Evolutionary conservation across 192 early-diverging fungal genomes (phyloP).

Genomic region (Rhizoclosmatium globosum): DNA sequence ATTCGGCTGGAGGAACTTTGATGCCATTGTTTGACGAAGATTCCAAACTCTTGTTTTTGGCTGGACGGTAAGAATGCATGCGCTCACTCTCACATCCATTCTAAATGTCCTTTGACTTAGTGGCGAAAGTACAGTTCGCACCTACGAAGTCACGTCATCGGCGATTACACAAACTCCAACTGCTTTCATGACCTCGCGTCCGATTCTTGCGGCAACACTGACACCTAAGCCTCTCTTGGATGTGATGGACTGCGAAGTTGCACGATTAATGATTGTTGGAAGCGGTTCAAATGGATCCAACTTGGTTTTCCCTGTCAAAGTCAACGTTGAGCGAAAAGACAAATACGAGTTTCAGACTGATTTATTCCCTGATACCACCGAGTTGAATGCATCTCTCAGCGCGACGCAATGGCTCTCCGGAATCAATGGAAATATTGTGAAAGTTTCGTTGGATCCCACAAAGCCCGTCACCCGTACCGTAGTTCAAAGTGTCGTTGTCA

Average conservation of each 20-base stretch:
- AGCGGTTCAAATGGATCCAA: constrained; percentile 46
- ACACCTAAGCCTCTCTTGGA: constrained; percentile 72
- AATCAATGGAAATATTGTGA: constrained; percentile 4
- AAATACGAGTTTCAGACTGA: constrained; percentile 83
- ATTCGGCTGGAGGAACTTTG: constrained; percentile 24
- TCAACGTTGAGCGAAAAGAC: constrained; percentile 73
- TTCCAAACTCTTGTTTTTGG: constrained; percentile 77
- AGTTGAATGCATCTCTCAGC: constrained; percentile 53
- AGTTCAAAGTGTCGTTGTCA: not conserved
- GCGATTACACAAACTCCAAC: constrained; percentile 6
- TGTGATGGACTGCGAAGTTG: constrained; percentile 61
- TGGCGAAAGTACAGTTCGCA: constrained; percentile 77
- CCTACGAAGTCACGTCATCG: constrained; percentile 63
- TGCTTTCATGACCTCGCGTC: constrained; percentile 13
- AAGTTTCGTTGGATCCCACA: constrained; percentile 28
- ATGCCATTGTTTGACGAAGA: constrained; percentile 78
- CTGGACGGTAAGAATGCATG: constrained; percentile 44
- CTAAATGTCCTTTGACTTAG: too few species aligned
- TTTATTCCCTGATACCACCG: constrained; percentile 81
- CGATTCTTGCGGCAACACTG: constrained; percentile 67
- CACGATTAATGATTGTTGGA: constrained; percentile 53
- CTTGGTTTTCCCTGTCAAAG: constrained; percentile 75
- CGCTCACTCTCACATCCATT: too few species aligned
- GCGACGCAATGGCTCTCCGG: constrained; percentile 69
- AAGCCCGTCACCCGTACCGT: not conserved